Conservation (phyloP, 2,329 filamentous ascomycete species). For the Colletotrichum sp. region DNA sequence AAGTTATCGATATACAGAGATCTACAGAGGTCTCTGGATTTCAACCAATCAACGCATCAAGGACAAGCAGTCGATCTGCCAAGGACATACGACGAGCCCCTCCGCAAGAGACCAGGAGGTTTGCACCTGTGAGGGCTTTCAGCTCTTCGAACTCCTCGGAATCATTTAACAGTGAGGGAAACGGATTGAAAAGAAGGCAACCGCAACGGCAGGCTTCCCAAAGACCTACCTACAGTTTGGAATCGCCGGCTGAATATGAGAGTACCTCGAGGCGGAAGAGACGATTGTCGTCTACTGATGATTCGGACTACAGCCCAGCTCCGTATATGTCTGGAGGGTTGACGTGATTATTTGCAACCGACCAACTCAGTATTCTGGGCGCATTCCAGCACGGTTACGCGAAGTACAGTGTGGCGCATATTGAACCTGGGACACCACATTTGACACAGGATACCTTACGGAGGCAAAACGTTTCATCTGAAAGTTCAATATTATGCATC, state of each 20-base stretch:
- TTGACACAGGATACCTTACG: not conserved
- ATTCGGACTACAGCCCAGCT: not conserved
- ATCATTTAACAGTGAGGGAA: not conserved
- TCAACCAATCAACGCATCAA: not conserved
- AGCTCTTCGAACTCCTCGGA: not conserved
- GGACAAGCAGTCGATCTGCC: not conserved
- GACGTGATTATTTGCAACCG: not conserved
- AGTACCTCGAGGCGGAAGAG: not conserved
- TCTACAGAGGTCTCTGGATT: not conserved
- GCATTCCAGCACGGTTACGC: not conserved
- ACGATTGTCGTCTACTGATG: not conserved
- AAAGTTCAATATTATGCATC: rapidly evolving
- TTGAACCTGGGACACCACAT: not conserved
- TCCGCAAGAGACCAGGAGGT: not conserved
- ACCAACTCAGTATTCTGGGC: not conserved
- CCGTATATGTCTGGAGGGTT: not conserved
- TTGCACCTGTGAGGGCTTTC: not conserved
- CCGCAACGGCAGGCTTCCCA: not conserved
- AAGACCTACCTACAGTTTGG: not conserved
- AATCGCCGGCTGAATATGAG: not conserved
- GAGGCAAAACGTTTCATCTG: rapidly evolving
- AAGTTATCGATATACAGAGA: not conserved
- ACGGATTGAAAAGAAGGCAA: not conserved
- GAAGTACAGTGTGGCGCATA: not conserved
- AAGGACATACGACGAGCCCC: not conserved